A percentile compares a stretch with the other conserved stretches of the same genome.
phyloP scores from a whole-genome alignment of 2,329 filamentous ascomycete genomes.

The Penicillium sp. region DNA sequence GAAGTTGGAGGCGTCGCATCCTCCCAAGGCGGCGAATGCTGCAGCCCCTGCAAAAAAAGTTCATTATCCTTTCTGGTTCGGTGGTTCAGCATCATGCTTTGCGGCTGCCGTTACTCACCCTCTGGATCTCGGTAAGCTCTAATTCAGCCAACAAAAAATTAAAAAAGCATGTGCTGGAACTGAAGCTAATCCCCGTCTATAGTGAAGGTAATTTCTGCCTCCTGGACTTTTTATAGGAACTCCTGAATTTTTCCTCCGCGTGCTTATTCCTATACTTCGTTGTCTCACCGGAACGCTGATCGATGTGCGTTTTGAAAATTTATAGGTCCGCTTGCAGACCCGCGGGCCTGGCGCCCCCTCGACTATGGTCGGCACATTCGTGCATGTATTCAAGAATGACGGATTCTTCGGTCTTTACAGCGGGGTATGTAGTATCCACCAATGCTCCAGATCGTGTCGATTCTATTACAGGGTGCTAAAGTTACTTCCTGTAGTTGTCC shows the following conservation, averaged over 20 bases:
- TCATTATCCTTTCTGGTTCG: constrained; percentile 86
- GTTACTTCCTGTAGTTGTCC: constrained; percentile 62
- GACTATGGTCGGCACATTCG: constrained; percentile 76
- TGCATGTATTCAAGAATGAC: constrained; percentile 67
- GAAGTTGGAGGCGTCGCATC: constrained; percentile 22
- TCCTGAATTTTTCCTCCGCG: no score
- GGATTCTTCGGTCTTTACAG: constrained; percentile 76
- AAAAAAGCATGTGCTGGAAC: no score
- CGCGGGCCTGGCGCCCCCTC: constrained; percentile 65
- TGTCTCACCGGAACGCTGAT: no score
- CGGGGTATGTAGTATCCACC: constrained; percentile 50
- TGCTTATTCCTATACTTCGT: no score
- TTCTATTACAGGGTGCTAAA: constrained; percentile 1
- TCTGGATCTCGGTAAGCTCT: constrained; percentile 68
- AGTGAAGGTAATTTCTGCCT: constrained; percentile 54
- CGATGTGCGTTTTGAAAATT: no score
- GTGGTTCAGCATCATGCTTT: constrained; percentile 84
- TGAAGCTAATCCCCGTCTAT: constrained; percentile 8
- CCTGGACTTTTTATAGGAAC: no score
- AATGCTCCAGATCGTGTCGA: no score
- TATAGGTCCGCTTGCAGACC: constrained; percentile 76
- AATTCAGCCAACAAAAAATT: no score
- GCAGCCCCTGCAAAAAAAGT: no score
- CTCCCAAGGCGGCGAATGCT: no score
- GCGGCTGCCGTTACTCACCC: constrained; percentile 89